Evolutionary conservation across 2,329 filamentous ascomycete genomes (phyloP).

Genomic region (Polychaeton citri): DNA sequence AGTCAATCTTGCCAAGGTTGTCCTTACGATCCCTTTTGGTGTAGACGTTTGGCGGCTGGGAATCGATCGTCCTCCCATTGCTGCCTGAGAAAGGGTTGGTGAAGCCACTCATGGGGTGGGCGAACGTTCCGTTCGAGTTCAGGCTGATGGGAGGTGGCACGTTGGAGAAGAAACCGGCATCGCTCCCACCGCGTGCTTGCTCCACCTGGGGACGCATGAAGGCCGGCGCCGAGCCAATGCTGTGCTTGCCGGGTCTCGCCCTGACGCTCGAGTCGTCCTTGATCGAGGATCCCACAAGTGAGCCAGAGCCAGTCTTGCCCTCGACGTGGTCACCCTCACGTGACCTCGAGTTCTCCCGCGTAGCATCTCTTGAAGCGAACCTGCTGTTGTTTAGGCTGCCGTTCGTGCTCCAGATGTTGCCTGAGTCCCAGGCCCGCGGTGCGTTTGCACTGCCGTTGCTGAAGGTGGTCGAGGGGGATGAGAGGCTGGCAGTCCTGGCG

Average conservation of each 20-base stretch:
- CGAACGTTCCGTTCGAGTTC: slow-evolving; percentile 9
- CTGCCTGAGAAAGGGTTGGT: slow-evolving; percentile 7
- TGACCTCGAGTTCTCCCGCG: slow-evolving; percentile 10
- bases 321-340: slow-evolving; percentile 24
- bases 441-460: not conserved
- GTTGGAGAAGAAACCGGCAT: slow-evolving; percentile 17
- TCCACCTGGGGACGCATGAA: not conserved
- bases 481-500: not conserved
- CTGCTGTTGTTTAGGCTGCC: slow-evolving; percentile 8
- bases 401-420: slow-evolving; percentile 15
- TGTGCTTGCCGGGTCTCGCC: slow-evolving; percentile 28
- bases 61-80: slow-evolving; percentile 7
- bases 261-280: slow-evolving; percentile 48
- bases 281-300: slow-evolving; percentile 55
- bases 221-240: slow-evolving; percentile 9
- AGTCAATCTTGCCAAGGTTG: not conserved
- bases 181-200: slow-evolving; percentile 14
- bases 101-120: slow-evolving; percentile 11
- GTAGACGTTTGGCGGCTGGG: slow-evolving; percentile 16
- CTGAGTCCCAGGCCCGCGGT: slow-evolving; percentile 10
- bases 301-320: slow-evolving; percentile 54
- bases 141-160: slow-evolving; percentile 11
- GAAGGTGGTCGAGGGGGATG: not conserved
- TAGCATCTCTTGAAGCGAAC: slow-evolving; percentile 8
- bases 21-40: slow-evolving; percentile 17